Evolutionary conservation across 768 basidiomycete species (phyloP).

Genomic region (Agrocybe praecox): DNA sequence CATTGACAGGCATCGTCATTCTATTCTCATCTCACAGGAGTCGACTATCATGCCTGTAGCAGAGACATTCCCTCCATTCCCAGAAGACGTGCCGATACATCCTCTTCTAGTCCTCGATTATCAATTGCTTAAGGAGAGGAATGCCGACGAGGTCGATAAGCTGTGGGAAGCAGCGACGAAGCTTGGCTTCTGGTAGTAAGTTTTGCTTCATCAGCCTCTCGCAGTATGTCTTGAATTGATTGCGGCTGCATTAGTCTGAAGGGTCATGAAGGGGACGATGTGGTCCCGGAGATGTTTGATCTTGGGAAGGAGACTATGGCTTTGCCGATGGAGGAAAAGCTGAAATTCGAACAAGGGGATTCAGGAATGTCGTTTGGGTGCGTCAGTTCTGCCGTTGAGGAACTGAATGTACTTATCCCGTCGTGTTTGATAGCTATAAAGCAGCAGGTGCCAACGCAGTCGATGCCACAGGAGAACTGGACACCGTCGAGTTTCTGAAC

Average conservation of each 20-base stretch:
- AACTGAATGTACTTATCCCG: not conserved
- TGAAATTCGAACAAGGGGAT: conserved; percentile 60
- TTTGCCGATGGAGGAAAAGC: conserved; percentile 57
- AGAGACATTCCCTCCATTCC: conserved; percentile 42
- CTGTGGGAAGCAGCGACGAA: conserved; percentile 61
- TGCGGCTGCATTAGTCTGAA: conserved; percentile 40
- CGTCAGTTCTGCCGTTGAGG: not conserved
- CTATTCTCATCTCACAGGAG: not conserved
- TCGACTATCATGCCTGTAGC: conserved; percentile 15
- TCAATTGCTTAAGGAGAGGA: conserved; percentile 41
- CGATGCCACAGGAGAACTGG: conserved; percentile 57
- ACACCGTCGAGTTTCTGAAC: conserved; percentile 67
- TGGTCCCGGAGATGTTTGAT: conserved; percentile 54
- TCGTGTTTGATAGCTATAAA: conserved; percentile 49
- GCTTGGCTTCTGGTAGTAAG: conserved; percentile 71
- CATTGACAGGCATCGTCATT: not conserved
- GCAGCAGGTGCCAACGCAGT: conserved; percentile 63
- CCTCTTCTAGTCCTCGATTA: conserved; percentile 61
- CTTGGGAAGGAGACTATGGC: conserved; percentile 56
- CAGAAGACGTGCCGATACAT: conserved; percentile 52
- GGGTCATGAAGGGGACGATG: conserved; percentile 54
- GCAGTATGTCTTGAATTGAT: not conserved
- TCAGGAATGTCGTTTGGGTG: conserved; percentile 43
- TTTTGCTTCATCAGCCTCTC: conserved; percentile 10
- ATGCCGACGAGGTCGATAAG: conserved; percentile 45